Evolutionary conservation across 1,284 basidiomycete genomes (phyloP), one percentile per base, ranked within the genome.

Genomic region (Austroboletus rostrupii): DNA sequence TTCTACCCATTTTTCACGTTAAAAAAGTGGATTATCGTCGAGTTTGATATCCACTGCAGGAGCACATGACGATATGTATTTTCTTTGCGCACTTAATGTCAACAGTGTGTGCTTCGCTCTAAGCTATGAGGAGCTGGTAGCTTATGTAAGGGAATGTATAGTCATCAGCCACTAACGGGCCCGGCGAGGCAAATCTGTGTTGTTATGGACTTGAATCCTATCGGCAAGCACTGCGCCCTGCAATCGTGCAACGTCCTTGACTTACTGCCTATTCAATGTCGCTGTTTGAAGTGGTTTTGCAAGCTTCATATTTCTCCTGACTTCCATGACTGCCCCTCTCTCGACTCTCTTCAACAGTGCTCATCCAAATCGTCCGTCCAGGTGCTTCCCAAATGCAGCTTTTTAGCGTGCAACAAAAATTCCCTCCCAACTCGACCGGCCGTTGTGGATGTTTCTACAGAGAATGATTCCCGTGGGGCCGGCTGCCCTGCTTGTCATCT

Each of bases 301-400:
- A 70, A 65, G 40, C 65, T 72, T 47, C 80, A 83, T 57, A 74
- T 81, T 49, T 58, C 69, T n/a, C 74, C 77, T 5, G 81, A 83
- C 39, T 61, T 64, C 13, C 88, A 90, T 58, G 52, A 67, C 17
- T 90, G 87, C 61, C 57, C 70, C 12, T 59, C 59, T 23, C 41
- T 57, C 28, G 54, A 54, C 12, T 59, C 60, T 23, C 41, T 57
- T 28, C 55, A 55, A 28, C 50, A 54, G 21, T 41, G 44, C 16
- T 36, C 44, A 33, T 16, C 37, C 11, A 28, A 46, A 5, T 43
- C 40, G 13, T 45, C 56, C 1, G 43, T 53, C 36, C 43, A 51
- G 43, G 69, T 70, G 49, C 71, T 77, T 43, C 61, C 72, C 45
- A 75, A 75, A 47, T 89, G 87, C 58, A 71, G 74, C 23, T 55